Evolutionary conservation across 768 basidiomycete genomes (phyloP), one percentile per base, ranked within the genome.

Genomic region (Coprinellus aureogranulatus): DNA sequence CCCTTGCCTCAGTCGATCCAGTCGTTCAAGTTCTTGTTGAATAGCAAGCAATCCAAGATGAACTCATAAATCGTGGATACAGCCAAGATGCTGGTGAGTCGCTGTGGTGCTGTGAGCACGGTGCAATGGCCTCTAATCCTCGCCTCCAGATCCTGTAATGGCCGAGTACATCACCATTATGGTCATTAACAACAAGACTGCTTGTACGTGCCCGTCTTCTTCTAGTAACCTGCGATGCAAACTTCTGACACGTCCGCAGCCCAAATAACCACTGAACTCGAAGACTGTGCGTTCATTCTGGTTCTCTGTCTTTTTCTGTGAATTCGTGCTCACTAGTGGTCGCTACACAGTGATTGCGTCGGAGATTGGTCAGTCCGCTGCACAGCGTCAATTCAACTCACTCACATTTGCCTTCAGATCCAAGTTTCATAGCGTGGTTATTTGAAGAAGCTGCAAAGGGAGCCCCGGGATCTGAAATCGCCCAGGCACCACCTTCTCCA

Each of bases 141-240:
- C 11, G 53, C 47, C 57, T 4, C 4, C 63, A 91, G 92, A 94
- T 72, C 85, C 86, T 14, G 90, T 93, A 64, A 93, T 94, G 91
- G 91, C 92, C 2, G 93, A 95, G 71, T 95, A 93, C 66, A 92
- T 94, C 57, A 92, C 90, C 20, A 95, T 95, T 58, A 94, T 95
- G 93, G 83, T 95, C 47, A 93, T 94, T 62, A 95, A 95, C 68
- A 90, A 90, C 72, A 95, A 94, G 77, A 87, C 88, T 57, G 72
- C 84, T 61, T 82, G 90, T 88, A 64, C 31, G 86, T 74, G 45
- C 37, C 23, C 23, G 31, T 30, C 20, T 39, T n/a, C 20, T 14
- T 16, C 57, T 8, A 50, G 56, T 52, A 62, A 64, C 58, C 64
- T 60, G 45, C 53, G 55, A 52, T 65, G 14, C 34, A 6, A 14